Evolutionary conservation across 2,329 filamentous ascomycete species (phyloP).

Genomic region (Verticillium nonalfalfae): DNA sequence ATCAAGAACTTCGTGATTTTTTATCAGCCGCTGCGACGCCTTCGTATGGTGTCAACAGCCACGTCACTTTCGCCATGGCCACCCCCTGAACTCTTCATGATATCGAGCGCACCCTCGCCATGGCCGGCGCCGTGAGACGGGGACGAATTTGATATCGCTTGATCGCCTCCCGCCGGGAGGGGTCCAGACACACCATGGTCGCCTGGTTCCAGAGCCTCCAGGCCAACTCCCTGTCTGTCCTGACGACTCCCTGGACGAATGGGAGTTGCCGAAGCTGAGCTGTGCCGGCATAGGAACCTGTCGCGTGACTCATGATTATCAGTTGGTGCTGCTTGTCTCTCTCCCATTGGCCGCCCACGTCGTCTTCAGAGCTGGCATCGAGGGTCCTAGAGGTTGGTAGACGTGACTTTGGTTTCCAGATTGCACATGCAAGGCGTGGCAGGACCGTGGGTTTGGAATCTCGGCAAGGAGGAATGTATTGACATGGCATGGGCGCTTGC

Average conservation of each 20-base stretch:
- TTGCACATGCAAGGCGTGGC: not conserved
- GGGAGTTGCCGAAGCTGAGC: not conserved
- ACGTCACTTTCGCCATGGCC: not conserved
- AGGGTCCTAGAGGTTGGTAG: not conserved
- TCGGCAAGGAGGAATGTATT: not conserved
- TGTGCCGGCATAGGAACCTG: not conserved
- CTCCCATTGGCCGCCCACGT: not conserved
- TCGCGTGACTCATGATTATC: not conserved
- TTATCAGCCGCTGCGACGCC: not conserved
- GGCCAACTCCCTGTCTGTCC: not conserved
- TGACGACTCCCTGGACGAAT: not conserved
- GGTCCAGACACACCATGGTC: not conserved
- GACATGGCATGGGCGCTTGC: not conserved
- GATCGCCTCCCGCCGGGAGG: not conserved
- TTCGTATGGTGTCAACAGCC: not conserved
- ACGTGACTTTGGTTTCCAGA: not conserved
- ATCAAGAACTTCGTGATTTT: not conserved
- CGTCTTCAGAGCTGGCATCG: not conserved
- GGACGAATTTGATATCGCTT: not conserved
- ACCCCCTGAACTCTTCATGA: not conserved
- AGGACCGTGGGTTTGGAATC: not conserved
- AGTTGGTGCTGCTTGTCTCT: not conserved
- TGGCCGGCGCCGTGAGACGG: not conserved
- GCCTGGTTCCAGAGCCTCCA: not conserved
- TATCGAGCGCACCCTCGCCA: not conserved